Base-by-base conservation (phyloP, 495 filamentous ascomycete species). In the Aspergillus affinis region DNA sequence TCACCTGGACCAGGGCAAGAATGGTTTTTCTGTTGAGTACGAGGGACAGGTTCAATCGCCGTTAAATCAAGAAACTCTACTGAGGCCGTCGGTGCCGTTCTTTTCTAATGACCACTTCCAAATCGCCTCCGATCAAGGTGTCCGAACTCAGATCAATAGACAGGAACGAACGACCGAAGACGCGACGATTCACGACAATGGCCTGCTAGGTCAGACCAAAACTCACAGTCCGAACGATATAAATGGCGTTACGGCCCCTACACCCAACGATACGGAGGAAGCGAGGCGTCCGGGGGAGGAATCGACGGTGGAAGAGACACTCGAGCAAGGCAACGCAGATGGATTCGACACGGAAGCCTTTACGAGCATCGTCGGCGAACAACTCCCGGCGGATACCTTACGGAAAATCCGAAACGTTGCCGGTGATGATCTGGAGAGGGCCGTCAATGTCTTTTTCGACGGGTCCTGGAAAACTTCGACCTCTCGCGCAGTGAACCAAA, bases 381-480 rank as follows among this genome's bases (percentile, higher is more conserved):
- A 81, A 23, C 75, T 95, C n/a, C 65, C 81, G 10, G 52, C 70
- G 0, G 77, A 83, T 19, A 71, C 78, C 1, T 67, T 91, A 18
- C 61, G 70, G 7, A 73, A 74, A 44, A 81, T 92, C 29, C 77
- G 75, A 30, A 68, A 78, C n/a, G 78, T 80, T n/a, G 84, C 88
- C 15, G 83, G 81, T 5, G 78, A 83, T 58, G 76, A 87, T 59
- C 69, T 91, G 9, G 85, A 90, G 66, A 76, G 81, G 64, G 89
- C 89, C 8, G 82, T 92, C 56, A 90, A 90, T 64, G 89, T 96
- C 75, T 98, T 92, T 68, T 88, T 96, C 52, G 94, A 98, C 64
- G 93, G 93, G 15, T 96, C 92, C 6, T 97, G 91, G 91, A 93
- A 88, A 65, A 83, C 70, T 1, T 63, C 77, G 2, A 18, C 44